These are phyloP conservation scores for Vinca minor DNA, from an alignment of 257 asterid species.

Conservation along the genomic window DNA sequence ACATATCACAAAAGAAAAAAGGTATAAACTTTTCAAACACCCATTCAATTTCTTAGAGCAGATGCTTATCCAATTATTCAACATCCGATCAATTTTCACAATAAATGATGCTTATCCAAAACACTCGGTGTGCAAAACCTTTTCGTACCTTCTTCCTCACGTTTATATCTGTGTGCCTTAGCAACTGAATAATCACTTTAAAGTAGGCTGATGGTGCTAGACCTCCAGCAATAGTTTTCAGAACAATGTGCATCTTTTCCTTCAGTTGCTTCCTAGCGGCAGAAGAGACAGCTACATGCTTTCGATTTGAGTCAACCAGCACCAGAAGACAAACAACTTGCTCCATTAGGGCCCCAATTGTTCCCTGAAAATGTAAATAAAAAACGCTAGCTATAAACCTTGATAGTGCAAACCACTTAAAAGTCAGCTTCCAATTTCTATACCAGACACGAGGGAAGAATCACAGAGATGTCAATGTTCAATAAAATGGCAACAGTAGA, in stretches of 20 bases:
- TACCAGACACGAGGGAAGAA: background rate
- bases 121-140: background rate
- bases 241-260: conserved; percentile 38
- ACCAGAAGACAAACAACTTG: conserved; percentile 55
- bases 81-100: background rate
- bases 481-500: background rate
- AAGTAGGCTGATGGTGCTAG: conserved; percentile 65
- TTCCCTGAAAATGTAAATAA: conserved; percentile 41
- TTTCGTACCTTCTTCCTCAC: conserved; percentile 63
- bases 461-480: background rate
- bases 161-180: conserved; percentile 43
- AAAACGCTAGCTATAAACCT: background rate
- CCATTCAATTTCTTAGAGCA: too few relatives aligned
- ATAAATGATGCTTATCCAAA: background rate
- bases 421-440: background rate
- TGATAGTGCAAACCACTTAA: background rate
- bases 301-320: conserved; percentile 42
- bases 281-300: conserved; percentile 39
- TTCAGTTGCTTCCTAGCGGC: conserved; percentile 56
- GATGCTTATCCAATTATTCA: too few relatives aligned
- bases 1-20: background rate
- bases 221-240: conserved; percentile 45
- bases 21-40: background rate
- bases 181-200: conserved; percentile 49
- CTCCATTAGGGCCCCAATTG: conserved; percentile 71